Evolutionary conservation across 2,329 filamentous ascomycete species (phyloP).

Genomic region (Teratosphaeria nubilosa): DNA sequence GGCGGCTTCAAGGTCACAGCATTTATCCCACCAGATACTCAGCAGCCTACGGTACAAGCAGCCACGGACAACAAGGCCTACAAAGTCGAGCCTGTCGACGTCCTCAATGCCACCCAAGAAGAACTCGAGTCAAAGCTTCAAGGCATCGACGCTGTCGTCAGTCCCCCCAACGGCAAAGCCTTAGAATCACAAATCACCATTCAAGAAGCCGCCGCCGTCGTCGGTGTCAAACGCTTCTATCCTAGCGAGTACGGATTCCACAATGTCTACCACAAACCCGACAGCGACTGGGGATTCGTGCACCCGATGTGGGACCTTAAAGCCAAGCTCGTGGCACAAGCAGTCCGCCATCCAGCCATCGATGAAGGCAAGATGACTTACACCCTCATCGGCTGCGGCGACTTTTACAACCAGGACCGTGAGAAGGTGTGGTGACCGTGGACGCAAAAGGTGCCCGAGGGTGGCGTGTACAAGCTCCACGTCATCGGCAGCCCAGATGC

Average conservation of each 20-base stretch:
- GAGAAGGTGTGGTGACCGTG: constrained; percentile 1
- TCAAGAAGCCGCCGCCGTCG: not conserved
- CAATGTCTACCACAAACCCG: not conserved
- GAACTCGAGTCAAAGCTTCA: not conserved
- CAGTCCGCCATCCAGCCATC: not conserved
- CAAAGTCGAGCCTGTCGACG: not conserved
- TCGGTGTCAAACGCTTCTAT: constrained; percentile 1
- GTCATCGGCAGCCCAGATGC: not conserved
- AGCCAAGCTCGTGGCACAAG: not conserved
- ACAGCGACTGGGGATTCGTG: not conserved
- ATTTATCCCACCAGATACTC: not conserved
- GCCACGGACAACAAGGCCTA: not conserved
- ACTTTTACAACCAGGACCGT: constrained; percentile 1
- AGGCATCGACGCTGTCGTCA: not conserved
- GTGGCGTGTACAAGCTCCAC: not conserved
- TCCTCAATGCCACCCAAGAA: not conserved
- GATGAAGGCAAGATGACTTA: not conserved
- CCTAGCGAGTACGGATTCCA: constrained; percentile 1
- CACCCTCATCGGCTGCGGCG: constrained; percentile 1
- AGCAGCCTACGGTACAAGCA: not conserved
- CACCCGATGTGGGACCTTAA: constrained; percentile 2
- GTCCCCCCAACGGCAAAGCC: not conserved
- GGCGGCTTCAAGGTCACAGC: not conserved
- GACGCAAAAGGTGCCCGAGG: not conserved
- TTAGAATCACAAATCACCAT: not conserved